Evolutionary conservation across 1,284 basidiomycete genomes (phyloP), one percentile per base, ranked within the genome.

Genomic region (Microbotryum intermedium): DNA sequence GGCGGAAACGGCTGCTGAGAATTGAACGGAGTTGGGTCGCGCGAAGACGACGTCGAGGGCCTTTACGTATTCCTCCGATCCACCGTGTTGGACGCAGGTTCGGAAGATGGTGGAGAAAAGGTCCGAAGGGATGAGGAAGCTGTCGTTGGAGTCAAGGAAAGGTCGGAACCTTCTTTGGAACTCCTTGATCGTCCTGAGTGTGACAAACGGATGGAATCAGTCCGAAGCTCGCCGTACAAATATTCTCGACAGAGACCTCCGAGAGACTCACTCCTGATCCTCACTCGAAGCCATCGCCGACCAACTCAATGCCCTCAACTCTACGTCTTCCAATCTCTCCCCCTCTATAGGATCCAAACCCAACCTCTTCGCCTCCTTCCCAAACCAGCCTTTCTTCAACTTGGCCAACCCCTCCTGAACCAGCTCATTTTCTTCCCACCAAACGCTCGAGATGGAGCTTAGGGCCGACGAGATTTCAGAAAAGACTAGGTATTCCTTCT

Each of bases 351-450:
- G 87, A 49, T 88, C 84, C 71, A 86, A 93, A 11, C 90, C 90
- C 49, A 95, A 80, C 69, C 79, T 80, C 59, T 87, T 77, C 44
- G 91, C 87, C 44, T 93, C 75, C 7, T 91, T 92, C 50, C 79
- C 79, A 76, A 89, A 91, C 43, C 95, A 77, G 45, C 44, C 55
- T 34, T 53, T 30, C 16, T 52, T 28, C 43, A 59, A 59, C 30
- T 62, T 86, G 84, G 68, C 80, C 75, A 65, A 83, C 78, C 74
- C 78, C 21, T 83, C 79, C 8, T 82, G 76, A 49, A 87, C 79
- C 4, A 79, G 74, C 30, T 82, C 73, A 63, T 88, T 76, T 72
- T 81, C 78, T 76, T 95, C 92, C 86, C 88, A 95, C 89, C 91
- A 97, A 2, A 83, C 83, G 13, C 78, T 81, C 21, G 77, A 72